Percentiles rank a stretch among this genome's conserved stretches.
Conservation (phyloP, 805 yeast species). For the Phaffomyces opuntiae region DNA sequence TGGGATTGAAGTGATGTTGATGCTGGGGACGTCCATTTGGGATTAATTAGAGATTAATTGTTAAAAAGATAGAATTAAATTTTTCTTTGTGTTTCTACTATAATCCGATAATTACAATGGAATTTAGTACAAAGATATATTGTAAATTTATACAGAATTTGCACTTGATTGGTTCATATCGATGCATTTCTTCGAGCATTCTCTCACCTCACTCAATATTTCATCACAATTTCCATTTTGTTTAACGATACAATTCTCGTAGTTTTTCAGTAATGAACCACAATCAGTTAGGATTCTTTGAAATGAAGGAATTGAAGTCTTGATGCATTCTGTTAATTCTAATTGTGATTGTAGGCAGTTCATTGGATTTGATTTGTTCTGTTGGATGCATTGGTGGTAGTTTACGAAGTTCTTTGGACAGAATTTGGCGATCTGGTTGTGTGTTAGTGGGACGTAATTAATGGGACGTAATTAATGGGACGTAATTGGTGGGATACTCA, state of each 20-base stretch:
- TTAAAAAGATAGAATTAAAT: too few species aligned
- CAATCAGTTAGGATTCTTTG: constrained; percentile 61
- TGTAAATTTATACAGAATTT: constrained; percentile 7
- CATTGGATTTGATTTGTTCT: constrained; percentile 42
- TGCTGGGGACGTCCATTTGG: background rate
- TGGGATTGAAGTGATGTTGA: background rate
- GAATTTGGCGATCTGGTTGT: constrained; percentile 47
- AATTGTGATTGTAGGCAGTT: constrained; percentile 52
- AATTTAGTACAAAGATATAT: too few species aligned
- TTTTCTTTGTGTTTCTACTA: too few species aligned
- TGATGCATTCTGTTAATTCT: constrained; percentile 56
- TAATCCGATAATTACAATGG: too few species aligned
- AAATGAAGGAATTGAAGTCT: constrained; percentile 59
- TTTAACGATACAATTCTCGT: constrained; percentile 58
- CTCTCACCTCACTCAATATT: constrained; percentile 48
- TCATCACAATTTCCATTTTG: constrained; percentile 44
- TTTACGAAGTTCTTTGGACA: constrained; percentile 70
- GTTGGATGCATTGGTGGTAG: constrained; percentile 66
- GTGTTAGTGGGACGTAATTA: background rate
- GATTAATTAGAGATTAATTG: too few species aligned
- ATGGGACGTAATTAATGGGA: background rate
- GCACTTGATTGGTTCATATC: constrained; percentile 20
- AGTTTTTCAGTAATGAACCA: constrained; percentile 46
- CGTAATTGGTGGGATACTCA: constrained; percentile 24
- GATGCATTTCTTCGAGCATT: constrained; percentile 46